A percentile compares a stretch with the other conserved stretches of the same genome.
phyloP scores from a whole-genome alignment of 176 grass and related monocot species.

The Zea luxurians region DNA sequence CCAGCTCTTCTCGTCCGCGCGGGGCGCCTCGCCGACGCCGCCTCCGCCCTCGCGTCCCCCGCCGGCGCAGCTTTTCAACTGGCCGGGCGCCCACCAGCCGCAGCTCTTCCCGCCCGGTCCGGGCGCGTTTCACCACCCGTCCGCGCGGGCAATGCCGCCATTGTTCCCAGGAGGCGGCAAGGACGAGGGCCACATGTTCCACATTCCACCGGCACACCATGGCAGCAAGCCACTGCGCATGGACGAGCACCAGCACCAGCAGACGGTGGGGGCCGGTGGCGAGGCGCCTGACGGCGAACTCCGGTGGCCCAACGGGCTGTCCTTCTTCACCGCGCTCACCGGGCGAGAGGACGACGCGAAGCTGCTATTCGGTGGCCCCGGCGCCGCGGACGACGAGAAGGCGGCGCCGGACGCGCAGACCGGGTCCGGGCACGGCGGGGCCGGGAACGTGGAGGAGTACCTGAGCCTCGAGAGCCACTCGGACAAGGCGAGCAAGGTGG shows the following conservation, averaged over 20 bases:
- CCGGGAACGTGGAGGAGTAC: conserved; percentile 72
- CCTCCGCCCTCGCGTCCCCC: conserved; percentile 39
- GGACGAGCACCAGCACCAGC: conserved; percentile 41
- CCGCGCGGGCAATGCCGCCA: conserved; percentile 16
- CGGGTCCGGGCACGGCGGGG: conserved; percentile 38
- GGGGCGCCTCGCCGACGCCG: conserved; percentile 57
- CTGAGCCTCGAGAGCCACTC: conserved; percentile 84
- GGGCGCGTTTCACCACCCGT: conserved; percentile 46
- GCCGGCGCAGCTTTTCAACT: conserved; percentile 50
- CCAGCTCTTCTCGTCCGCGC: conserved; percentile 89
- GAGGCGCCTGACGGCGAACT: conserved; percentile 52
- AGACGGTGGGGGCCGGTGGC: conserved; percentile 23
- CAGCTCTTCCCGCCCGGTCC: conserved; percentile 42
- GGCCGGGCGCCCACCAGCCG: conserved; percentile 41
- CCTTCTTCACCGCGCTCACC: conserved; percentile 93
- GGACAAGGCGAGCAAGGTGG: conserved; percentile 70
- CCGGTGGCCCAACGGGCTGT: conserved; percentile 95
- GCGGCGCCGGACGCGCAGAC: conserved; percentile 33
- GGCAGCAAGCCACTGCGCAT: conserved; percentile 44
- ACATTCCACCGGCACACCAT: conserved; percentile 49
- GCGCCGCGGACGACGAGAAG: conserved; percentile 20
- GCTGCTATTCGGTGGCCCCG: conserved; percentile 53
- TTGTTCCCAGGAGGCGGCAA: conserved; percentile 37
- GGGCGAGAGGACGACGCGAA: conserved; percentile 80
- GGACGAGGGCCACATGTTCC: conserved; percentile 55